phyloP scores from a whole-genome alignment of 352 stramenopile species.

The Pythium rishiriense region DNA sequence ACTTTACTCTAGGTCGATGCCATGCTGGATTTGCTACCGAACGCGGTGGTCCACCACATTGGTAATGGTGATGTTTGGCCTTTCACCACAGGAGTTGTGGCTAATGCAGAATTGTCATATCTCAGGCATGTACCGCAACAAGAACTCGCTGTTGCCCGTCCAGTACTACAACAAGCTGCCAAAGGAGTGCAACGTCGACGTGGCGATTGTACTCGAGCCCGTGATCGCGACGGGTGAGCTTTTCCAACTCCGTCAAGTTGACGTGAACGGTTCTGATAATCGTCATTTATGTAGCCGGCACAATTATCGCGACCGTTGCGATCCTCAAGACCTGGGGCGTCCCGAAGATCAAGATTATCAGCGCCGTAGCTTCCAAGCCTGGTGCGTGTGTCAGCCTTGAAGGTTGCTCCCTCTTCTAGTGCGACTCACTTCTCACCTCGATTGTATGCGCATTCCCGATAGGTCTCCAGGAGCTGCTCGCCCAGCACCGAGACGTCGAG shows the following conservation, averaged over 20 bases:
- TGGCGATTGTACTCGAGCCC: constrained; percentile 96
- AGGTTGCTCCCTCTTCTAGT: neutral
- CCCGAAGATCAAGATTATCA: constrained; percentile 93
- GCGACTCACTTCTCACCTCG: neutral
- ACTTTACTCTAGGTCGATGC: constrained; percentile 84
- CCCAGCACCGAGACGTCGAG: constrained; percentile 78
- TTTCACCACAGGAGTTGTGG: no score
- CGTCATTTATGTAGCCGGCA: constrained; percentile 54
- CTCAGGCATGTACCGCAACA: constrained; percentile 91
- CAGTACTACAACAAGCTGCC: constrained; percentile 99
- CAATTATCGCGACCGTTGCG: constrained; percentile 93
- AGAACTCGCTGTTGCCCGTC: constrained; percentile 92
- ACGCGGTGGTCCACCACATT: constrained; percentile 97
- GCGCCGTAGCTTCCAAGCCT: constrained; percentile 91
- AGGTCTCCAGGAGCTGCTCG: constrained; percentile 78
- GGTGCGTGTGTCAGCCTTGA: constrained; percentile 38
- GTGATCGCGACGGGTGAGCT: constrained; percentile 92
- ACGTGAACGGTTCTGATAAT: neutral
- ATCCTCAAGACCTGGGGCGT: constrained; percentile 97
- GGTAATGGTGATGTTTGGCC: constrained; percentile 49
- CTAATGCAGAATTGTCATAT: no score
- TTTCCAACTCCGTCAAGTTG: neutral
- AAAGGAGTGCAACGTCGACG: constrained; percentile 90
- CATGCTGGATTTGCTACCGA: constrained; percentile 97
- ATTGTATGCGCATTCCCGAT: neutral